A percentile compares a stretch with the other conserved stretches of the same genome.
Conservation (phyloP, 2,329 filamentous ascomycete genomes). For the Botrytis hyacinthi region DNA sequence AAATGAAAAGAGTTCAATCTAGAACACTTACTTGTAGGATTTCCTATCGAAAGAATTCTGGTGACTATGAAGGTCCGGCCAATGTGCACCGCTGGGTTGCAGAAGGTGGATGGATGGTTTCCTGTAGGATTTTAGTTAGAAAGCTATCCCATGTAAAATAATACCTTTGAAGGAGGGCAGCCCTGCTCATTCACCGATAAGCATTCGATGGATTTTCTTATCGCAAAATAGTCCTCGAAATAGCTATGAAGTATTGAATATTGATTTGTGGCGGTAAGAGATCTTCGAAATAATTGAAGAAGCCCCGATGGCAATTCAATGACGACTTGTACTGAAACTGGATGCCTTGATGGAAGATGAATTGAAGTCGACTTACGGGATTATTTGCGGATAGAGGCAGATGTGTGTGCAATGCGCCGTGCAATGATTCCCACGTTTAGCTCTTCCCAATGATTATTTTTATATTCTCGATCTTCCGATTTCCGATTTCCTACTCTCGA, state of each 20-base stretch:
- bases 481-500: conserved; percentile 4
- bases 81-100: background rate
- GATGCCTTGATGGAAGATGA: background rate
- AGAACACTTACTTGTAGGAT: conserved; percentile 29
- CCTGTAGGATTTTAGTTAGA: conserved; percentile 25
- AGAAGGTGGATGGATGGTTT: background rate
- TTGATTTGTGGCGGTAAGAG: background rate
- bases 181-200: conserved; percentile 12
- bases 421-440: conserved; percentile 1
- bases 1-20: conserved; percentile 22
- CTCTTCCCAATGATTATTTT: conserved; percentile 1
- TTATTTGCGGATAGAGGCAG: background rate
- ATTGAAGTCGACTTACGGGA: conserved; percentile 1
- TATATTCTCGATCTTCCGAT: conserved; percentile 1
- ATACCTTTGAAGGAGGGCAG: background rate
- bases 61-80: background rate
- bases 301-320: background rate
- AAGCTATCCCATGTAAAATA: conserved; percentile 11
- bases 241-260: background rate
- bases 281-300: background rate
- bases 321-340: background rate
- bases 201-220: conserved; percentile 3
- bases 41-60: conserved; percentile 1
- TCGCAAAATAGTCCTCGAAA: background rate
- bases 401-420: background rate